These are phyloP conservation scores for Arthroderma uncinatum DNA, from an alignment of 2,329 filamentous ascomycete genomes.

Conservation along the genomic window DNA sequence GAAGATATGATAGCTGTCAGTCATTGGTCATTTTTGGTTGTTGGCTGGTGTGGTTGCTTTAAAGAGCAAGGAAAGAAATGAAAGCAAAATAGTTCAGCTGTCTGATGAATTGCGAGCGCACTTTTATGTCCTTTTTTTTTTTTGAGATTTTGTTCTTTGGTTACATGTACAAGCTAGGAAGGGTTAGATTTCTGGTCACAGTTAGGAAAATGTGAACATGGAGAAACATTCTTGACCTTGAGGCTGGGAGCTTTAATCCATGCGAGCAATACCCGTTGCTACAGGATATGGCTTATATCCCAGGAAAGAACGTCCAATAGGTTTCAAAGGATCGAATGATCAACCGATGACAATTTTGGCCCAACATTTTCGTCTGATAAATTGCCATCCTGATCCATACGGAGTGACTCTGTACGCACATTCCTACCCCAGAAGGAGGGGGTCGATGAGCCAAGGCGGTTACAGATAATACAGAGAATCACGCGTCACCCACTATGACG, in stretches of 20 bases:
- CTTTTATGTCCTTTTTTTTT: not conserved
- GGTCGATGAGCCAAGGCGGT: not conserved
- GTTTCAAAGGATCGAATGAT: not conserved
- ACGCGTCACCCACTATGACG: not conserved
- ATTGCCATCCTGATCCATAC: not conserved
- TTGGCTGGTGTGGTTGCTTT: not conserved
- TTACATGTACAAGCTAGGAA: not conserved
- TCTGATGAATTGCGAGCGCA: not conserved
- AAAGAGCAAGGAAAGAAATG: not conserved
- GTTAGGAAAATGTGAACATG: not conserved
- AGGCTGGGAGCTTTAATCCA: no score
- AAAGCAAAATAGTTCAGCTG: not conserved
- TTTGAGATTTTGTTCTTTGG: not conserved
- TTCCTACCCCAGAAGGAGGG: not conserved
- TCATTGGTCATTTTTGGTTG: not conserved
- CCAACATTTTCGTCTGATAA: not conserved
- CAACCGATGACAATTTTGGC: not conserved
- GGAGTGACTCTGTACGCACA: not conserved
- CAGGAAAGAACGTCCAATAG: not conserved
- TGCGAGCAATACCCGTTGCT: no score
- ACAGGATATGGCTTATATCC: not conserved
- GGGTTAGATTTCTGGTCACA: not conserved
- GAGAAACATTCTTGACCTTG: not conserved
- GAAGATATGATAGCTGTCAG: slow-evolving; percentile 49
- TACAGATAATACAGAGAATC: not conserved